Base-by-base conservation (phyloP, 768 basidiomycete species). In the Crassisporium funariophilum region DNA sequence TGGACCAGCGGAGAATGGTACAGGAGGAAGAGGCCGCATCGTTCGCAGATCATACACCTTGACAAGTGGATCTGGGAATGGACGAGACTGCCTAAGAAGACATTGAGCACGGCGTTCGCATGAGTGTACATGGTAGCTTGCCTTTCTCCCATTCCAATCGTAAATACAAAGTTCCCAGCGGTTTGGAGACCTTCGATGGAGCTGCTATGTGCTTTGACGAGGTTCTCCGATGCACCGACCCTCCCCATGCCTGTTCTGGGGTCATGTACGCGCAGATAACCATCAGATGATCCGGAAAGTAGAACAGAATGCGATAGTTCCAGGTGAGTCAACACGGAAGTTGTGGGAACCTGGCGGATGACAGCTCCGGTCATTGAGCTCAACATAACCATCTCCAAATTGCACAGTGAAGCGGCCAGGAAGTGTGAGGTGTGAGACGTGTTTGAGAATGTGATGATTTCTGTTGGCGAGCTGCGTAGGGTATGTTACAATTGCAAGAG, bases 21-120 rank as follows among this genome's bases (percentile, higher is more conserved):
- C 77, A 0, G 95, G 92, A 2, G 91, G 79, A 2, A 98, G 75
- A 0, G 92, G 76, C 31, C 82, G 79, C 74, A 98, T 81, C 17
- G 78, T 90, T 22, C 95, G 86, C 22, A 91, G 58, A 64, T 99
- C 95, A 57, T 88, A 97, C 10, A 98, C 76, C 68, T 95, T 97
- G 53, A 99, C 91, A 24, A 94, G 74, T 2, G 93, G 91, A 63
- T 98, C 95, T 0, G 91, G 88, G 44, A 87, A 79, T 4, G 95
- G 92, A 37, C 88, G 84, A 5, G 87, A 84, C 66, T 90, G 91
- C 64, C 95, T 97, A 58, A 19, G 48, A 20, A 11, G 4, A 27
- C 20, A n/a, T 9, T 20, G 16, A 45, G 22, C 25, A n/a, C 23
- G 41, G 16, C 45, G 23, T 21, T 22, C 31, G 16, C 11, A 41